Base-by-base conservation (phyloP, 78 protist species). In the Acrasis kona region DNA sequence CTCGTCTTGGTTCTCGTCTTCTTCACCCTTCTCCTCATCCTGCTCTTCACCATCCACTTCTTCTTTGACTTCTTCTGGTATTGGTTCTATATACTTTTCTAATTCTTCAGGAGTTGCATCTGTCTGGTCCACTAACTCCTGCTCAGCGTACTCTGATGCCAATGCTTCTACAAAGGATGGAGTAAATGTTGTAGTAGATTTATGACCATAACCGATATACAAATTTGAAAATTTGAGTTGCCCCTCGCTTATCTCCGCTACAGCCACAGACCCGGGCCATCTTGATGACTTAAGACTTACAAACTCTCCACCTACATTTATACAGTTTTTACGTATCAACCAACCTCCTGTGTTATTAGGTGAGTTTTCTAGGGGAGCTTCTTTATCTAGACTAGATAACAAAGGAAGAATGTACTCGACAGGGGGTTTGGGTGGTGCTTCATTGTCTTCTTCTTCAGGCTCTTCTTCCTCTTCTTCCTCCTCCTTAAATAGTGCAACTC, bases 261-360 rank as follows among this genome's bases (percentile, higher is more conserved):
- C 66, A 6, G 76, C 64, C 70, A 4, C 5, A 4, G 78, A 65
- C 5, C 86, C 86, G 41, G 86, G 86, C 86, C 86, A 82, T 12
- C 70, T 41, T 27, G 2, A 10, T 41, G 57, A 0, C n/a, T 29
- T 29, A 38, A 30, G 29, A 3, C 66, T 2, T 28, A 0, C 2
- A n/a, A n/a, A n/a, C n/a, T n/a, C n/a, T n/a, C n/a, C n/a, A n/a
- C n/a, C n/a, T n/a, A n/a, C n/a, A n/a, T n/a, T n/a, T n/a, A n/a
- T n/a, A n/a, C n/a, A n/a, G 27, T 70, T 32, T 29, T 19, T 1
- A 50, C 79, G 40, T 12, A 65, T n/a, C 0, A 50, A 0, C 85
- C 85, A 81, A 1, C 75, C 75, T 0, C 80, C 40, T 32, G 37
- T 7, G 64, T 9, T 68, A 39, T 31, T 19, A 19, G 12, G 4